Percentiles rank a stretch among this genome's conserved stretches.
Evolutionary conservation across 1,284 basidiomycete species (phyloP).

Genomic region (Sanghuangporus weigelae): DNA sequence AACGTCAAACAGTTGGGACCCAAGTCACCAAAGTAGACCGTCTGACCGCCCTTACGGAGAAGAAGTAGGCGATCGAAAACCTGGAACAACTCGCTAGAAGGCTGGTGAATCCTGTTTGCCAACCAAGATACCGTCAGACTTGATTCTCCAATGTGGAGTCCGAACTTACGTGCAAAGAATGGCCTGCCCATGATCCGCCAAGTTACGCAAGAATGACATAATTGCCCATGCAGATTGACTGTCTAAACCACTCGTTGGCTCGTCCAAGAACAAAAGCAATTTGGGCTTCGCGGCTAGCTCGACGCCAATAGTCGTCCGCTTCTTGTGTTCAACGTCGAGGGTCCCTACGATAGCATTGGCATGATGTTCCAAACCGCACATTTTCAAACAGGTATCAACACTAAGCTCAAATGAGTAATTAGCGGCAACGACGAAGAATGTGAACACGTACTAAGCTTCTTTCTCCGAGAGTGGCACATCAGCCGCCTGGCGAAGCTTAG

Average conservation of each 20-base stretch:
- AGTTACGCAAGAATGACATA: constrained; percentile 64
- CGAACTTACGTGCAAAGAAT: constrained; percentile 29
- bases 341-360: constrained; percentile 76
- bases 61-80: constrained; percentile 62
- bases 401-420: constrained; percentile 27
- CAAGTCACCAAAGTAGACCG: constrained; percentile 74
- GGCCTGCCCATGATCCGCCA: constrained; percentile 46
- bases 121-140: neutral
- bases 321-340: constrained; percentile 71
- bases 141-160: neutral
- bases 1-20: constrained; percentile 53
- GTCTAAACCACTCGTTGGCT: constrained; percentile 82
- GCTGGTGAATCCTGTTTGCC: constrained; percentile 38
- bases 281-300: constrained; percentile 77
- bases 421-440: neutral
- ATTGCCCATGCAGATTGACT: constrained; percentile 89
- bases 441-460: constrained; percentile 53
- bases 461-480: constrained; percentile 68
- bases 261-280: constrained; percentile 78
- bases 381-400: constrained; percentile 73
- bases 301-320: constrained; percentile 79
- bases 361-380: constrained; percentile 71
- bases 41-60: constrained; percentile 67
- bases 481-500: constrained; percentile 73
- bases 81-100: constrained; percentile 68